Conservation (phyloP, 2,329 filamentous ascomycete genomes). For the Cercospora zeae-maydis region DNA sequence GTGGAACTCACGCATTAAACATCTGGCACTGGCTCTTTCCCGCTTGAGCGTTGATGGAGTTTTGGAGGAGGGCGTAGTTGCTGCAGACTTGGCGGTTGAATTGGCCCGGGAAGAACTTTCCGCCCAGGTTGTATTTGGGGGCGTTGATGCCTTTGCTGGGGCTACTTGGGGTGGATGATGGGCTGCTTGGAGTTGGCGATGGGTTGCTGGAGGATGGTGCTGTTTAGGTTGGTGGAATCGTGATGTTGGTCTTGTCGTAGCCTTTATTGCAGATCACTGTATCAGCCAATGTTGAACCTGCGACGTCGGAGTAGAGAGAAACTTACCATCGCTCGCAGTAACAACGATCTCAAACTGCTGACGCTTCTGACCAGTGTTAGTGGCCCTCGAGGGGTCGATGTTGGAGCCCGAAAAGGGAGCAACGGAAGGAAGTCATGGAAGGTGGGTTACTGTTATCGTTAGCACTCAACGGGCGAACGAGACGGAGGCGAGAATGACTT, state of each 20-base stretch:
- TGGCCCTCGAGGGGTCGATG: constrained; percentile 28
- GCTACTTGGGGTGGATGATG: background rate
- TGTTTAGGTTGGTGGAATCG: constrained; percentile 12
- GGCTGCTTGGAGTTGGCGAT: background rate
- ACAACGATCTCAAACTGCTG: constrained; percentile 31
- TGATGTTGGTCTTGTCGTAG: constrained; percentile 27
- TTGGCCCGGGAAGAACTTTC: constrained; percentile 31
- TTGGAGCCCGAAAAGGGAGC: constrained; percentile 35
- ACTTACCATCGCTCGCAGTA: constrained; percentile 26
- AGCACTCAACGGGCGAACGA: background rate
- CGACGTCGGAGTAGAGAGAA: constrained; percentile 2
- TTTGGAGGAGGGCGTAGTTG: constrained; percentile 27
- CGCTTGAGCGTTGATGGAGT: constrained; percentile 16
- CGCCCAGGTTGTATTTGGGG: constrained; percentile 24
- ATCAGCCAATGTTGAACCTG: background rate
- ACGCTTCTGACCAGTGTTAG: constrained; percentile 26
- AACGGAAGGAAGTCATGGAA: constrained; percentile 34
- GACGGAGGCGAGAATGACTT: background rate
- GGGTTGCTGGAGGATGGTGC: constrained; percentile 8
- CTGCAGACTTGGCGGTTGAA: constrained; percentile 31
- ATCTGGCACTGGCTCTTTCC: constrained; percentile 27
- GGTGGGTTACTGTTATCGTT: constrained; percentile 19
- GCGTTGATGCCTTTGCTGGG: constrained; percentile 23
- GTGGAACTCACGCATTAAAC: constrained; percentile 27
- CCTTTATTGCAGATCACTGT: background rate